phyloP scores from a whole-genome alignment of 164 flowering plant genomes.

The Nelumbo lutea region DNA sequence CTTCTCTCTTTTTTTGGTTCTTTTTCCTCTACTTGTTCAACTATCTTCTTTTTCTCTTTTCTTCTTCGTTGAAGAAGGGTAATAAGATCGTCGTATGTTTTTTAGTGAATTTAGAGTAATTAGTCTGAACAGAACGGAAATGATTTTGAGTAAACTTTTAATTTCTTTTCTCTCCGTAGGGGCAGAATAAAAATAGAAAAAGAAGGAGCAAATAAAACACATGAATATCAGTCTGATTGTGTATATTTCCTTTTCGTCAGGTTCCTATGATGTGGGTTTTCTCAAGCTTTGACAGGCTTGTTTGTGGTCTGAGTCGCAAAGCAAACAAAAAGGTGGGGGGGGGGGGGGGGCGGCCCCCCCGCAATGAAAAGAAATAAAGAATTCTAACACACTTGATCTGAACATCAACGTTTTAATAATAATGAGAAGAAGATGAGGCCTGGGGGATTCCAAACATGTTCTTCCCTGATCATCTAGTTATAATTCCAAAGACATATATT shows the following conservation, averaged over 20 bases:
- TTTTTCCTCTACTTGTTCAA: neutral
- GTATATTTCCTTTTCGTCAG: neutral
- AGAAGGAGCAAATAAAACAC: neutral
- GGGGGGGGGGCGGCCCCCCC: too few relatives aligned
- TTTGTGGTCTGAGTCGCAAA: neutral
- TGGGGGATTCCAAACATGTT: neutral
- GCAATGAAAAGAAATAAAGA: too few relatives aligned
- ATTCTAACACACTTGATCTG: too few relatives aligned
- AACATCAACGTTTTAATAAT: too few relatives aligned
- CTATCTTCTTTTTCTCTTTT: neutral
- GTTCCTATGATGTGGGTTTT: neutral
- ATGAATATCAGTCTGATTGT: neutral
- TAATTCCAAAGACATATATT: neutral
- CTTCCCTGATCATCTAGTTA: neutral
- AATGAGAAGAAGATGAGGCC: too few relatives aligned
- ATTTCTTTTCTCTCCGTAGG: neutral
- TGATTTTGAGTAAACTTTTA: neutral
- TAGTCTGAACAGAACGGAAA: neutral
- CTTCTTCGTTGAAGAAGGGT: neutral
- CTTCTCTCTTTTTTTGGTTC: slow-evolving; percentile 5
- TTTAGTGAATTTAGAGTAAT: neutral
- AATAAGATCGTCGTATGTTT: neutral
- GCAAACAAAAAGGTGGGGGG: neutral
- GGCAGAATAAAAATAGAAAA: neutral
- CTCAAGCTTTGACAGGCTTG: neutral